Percentiles rank a stretch among this genome's conserved stretches.
Evolutionary conservation across 768 basidiomycete species (phyloP).

Genomic region (Leccinum arenicola): DNA sequence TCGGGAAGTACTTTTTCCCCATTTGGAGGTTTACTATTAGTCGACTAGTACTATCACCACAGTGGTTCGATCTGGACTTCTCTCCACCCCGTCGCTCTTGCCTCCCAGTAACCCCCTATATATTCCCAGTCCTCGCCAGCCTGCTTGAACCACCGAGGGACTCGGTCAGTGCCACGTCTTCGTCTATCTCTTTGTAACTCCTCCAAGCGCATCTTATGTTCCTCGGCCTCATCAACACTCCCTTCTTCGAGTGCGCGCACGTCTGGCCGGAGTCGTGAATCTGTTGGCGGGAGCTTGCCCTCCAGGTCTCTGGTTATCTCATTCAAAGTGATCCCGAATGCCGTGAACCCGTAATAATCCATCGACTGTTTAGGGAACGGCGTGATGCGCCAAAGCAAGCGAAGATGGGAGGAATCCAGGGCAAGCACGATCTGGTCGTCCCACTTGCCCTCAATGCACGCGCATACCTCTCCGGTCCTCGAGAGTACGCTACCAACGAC

Average conservation of each 20-base stretch:
- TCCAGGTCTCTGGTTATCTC: slow-evolving; percentile 69
- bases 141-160: slow-evolving; percentile 75
- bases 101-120: slow-evolving; percentile 82
- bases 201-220: slow-evolving; percentile 69
- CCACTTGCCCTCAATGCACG: slow-evolving; percentile 86
- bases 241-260: slow-evolving; percentile 83
- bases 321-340: slow-evolving; percentile 76
- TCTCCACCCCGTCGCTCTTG: slow-evolving; percentile 63
- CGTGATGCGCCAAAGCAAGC: slow-evolving; percentile 72
- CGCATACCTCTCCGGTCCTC: slow-evolving; percentile 48
- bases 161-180: slow-evolving; percentile 51
- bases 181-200: slow-evolving; percentile 75
- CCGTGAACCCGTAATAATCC: slow-evolving; percentile 81
- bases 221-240: slow-evolving; percentile 65
- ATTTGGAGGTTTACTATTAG: background rate
- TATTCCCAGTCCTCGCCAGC: slow-evolving; percentile 73
- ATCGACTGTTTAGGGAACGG: slow-evolving; percentile 70
- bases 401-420: slow-evolving; percentile 65
- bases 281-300: slow-evolving; percentile 69
- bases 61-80: slow-evolving; percentile 45
- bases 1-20: background rate
- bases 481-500: slow-evolving; percentile 62
- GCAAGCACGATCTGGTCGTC: slow-evolving; percentile 76
- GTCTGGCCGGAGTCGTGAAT: slow-evolving; percentile 80
- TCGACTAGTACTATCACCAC: slow-evolving; percentile 46